These are phyloP conservation scores for Cyclotella distinguenda DNA, from an alignment of 108 stramenopile species.

Conservation along the genomic window DNA sequence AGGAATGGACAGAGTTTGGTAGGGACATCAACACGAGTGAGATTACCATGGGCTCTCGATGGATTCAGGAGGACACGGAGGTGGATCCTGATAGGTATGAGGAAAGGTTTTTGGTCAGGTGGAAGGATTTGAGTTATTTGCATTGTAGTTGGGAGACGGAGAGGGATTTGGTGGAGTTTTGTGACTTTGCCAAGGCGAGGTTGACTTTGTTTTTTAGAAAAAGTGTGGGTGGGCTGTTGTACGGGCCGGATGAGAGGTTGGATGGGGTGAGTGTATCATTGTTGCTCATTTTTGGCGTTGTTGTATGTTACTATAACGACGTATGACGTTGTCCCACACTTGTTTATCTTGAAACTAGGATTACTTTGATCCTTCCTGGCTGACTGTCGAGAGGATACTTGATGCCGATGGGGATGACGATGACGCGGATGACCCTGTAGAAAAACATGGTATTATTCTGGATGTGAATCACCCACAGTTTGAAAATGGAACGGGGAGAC, in stretches of 20 bases:
- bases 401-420: constrained; percentile 26
- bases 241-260: constrained; percentile 75
- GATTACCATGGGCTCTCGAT: constrained; percentile 77
- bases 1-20: constrained; percentile 67
- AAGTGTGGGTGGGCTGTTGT: constrained; percentile 60
- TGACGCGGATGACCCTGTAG: constrained; percentile 13
- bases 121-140: constrained; percentile 70
- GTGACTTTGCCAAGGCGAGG: constrained; percentile 63
- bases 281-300: background rate
- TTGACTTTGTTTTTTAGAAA: constrained; percentile 79
- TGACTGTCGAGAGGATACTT: constrained; percentile 79
- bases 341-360: constrained; percentile 37
- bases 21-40: constrained; percentile 74
- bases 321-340: background rate
- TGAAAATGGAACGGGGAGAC: constrained; percentile 70
- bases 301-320: background rate
- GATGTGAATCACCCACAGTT: constrained; percentile 66
- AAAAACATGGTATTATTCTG: constrained; percentile 62
- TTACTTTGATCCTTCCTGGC: constrained; percentile 82
- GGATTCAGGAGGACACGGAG: constrained; percentile 58
- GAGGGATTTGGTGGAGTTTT: constrained; percentile 71
- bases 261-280: constrained; percentile 61
- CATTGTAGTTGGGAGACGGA: constrained; percentile 89
- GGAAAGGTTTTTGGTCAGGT: constrained; percentile 87
- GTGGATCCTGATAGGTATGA: constrained; percentile 50